Base-by-base conservation (phyloP, 1,284 basidiomycete species). In the Cryptococcus jaspeensis region DNA sequence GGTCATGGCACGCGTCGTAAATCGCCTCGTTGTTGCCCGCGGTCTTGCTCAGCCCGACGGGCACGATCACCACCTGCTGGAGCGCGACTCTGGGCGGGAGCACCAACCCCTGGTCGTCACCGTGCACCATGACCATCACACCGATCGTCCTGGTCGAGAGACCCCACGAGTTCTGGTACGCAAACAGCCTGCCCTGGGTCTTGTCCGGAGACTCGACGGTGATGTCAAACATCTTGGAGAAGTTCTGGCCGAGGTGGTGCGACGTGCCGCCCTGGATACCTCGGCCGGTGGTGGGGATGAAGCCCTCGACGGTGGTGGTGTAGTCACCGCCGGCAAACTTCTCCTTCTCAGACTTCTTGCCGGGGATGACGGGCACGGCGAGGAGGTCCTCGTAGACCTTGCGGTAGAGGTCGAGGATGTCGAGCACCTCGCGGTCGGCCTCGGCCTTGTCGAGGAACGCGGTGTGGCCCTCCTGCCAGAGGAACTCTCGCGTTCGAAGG, bases 401-500 rank as follows among this genome's bases (percentile, higher is more conserved):
- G 38, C 90, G 86, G 81, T 99, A 99, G 61, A 98, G 87, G 56
- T 96, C 92, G 67, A 99, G 87, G 69, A 99, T 99, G 62, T 95
- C 84, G 45, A 84, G 85, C 12, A 99, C 95, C 80, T 99, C 96
- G 60, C 80, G 81, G 73, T 92, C 94, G 39, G 95, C 95, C 77
- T 96, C 93, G 13, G 82, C 73, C 76, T 93, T 89, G 65, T 89
- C 90, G 52, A 96, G 82, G 80, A 90, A 87, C 2, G 95, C 96
- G 5, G 96, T 98, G 82, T 99, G 95, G 46, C 95, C 95, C 79
- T 99, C 96, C 81, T 99, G 95, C 95, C 96, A 99, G 37, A 99
- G 82, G 84, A 98, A 99, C 80, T 99, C 95, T 72, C 96, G 90
- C 2, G 96, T 99, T 62, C 95, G 92, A 42, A 99, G 84, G 89